Percentiles rank a stretch among this genome's conserved stretches.
These are phyloP conservation scores for Lophiostoma macrostomum DNA, from an alignment of 495 filamentous ascomycete genomes.

Conservation along the genomic window DNA sequence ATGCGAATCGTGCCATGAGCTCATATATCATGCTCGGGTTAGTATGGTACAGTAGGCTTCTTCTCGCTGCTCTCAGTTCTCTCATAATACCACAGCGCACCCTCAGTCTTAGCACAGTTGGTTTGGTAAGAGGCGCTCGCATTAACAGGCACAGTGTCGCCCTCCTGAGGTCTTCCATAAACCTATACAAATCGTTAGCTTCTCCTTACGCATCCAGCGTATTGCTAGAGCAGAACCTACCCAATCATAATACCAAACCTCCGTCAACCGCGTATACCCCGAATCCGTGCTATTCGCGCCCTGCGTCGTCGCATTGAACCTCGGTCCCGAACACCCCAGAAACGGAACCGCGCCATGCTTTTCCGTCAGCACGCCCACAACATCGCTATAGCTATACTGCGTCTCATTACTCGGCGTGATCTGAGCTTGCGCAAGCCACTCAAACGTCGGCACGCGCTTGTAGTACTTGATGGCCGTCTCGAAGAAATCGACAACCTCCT, in stretches of 20 bases:
- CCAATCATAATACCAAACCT: constrained; percentile 29
- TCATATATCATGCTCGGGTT: too few species aligned
- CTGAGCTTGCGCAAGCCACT: constrained; percentile 35
- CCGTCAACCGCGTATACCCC: constrained; percentile 46
- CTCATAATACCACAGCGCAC: constrained; percentile 47
- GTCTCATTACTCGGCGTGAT: constrained; percentile 36
- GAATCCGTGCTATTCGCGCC: constrained; percentile 46
- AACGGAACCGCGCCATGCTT: constrained; percentile 45
- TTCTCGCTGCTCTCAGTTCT: constrained; percentile 35
- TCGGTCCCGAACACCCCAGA: constrained; percentile 48
- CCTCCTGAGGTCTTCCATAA: constrained; percentile 46
- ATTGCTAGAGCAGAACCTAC: neutral
- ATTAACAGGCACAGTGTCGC: constrained; percentile 42
- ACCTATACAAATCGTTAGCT: constrained; percentile 37
- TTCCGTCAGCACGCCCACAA: constrained; percentile 41
- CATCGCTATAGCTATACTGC: constrained; percentile 41
- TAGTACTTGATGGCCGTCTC: constrained; percentile 43
- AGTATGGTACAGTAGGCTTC: constrained; percentile 19
- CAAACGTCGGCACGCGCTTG: constrained; percentile 45
- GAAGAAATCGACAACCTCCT: constrained; percentile 51
- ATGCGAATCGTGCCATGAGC: too few species aligned
- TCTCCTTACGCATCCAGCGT: neutral
- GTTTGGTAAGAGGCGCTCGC: constrained; percentile 39
- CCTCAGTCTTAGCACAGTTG: constrained; percentile 44
- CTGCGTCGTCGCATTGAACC: constrained; percentile 48